Evolutionary conservation across 2,329 filamentous ascomycete species (phyloP).

Genomic region (Fusarium sp.): DNA sequence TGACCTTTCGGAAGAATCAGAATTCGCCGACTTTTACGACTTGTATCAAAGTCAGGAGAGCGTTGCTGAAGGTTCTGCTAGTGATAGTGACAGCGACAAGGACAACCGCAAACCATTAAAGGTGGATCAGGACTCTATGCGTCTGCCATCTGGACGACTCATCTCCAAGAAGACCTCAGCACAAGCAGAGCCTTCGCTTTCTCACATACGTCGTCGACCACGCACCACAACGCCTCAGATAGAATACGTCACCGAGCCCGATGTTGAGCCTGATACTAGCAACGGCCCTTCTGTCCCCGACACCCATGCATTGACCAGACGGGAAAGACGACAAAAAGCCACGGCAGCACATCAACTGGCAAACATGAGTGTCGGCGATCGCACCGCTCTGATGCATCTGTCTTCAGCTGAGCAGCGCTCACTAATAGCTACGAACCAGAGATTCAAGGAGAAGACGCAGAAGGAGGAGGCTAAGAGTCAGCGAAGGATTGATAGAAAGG

Average conservation of each 20-base stretch:
- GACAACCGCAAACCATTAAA: background rate
- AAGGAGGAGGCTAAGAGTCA: conserved; percentile 16
- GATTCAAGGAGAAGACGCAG: conserved; percentile 8
- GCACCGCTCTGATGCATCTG: conserved; percentile 1
- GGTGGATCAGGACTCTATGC: background rate
- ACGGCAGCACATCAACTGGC: background rate
- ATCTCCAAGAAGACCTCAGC: conserved; percentile 13
- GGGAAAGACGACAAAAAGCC: background rate
- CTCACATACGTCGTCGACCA: fast-evolving
- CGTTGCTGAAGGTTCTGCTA: fast-evolving
- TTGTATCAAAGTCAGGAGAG: background rate
- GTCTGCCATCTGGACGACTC: conserved; percentile 3
- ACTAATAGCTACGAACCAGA: background rate
- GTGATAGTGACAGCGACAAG: fast-evolving
- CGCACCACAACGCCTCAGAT: background rate
- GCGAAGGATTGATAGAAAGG: conserved; percentile 12
- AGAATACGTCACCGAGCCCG: background rate
- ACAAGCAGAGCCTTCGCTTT: background rate
- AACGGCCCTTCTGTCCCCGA: fast-evolving
- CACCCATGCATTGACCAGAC: background rate
- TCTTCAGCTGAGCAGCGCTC: conserved; percentile 13
- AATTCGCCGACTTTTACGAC: conserved; percentile 19
- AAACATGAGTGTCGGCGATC: conserved; percentile 1
- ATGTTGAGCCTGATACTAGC: background rate
- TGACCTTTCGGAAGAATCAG: background rate